Base-by-base conservation (phyloP, 768 basidiomycete species). In the Kwoniella dendrophila region DNA sequence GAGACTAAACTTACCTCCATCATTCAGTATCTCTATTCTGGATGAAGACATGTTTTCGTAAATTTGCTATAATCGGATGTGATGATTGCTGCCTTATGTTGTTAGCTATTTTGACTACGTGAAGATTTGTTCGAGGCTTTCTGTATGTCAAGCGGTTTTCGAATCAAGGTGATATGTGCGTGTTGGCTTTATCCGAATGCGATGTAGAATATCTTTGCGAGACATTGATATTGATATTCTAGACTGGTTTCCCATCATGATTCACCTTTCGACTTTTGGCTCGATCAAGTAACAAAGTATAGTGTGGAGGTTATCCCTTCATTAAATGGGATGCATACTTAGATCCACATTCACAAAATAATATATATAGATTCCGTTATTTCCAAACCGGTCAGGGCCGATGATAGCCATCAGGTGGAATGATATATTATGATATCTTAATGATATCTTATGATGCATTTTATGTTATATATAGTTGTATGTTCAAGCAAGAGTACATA, bases 21-120 rank as follows among this genome's bases (percentile, higher is more conserved):
- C 73, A 47, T 77, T 77, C n/a, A 77, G 62, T 26, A 77, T 77
- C 47, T 77, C 73, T 32, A 77, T 47, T 27, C 75, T 29, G 10
- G 73, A 74, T 22, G 71, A 73, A 4, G 73, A 71, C 72, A 73
- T 73, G 41, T 11, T 49, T n/a, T n/a, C n/a, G n/a, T n/a, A n/a
- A n/a, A n/a, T n/a, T n/a, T n/a, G n/a, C n/a, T n/a, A n/a, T n/a
- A n/a, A n/a, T n/a, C n/a, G n/a, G n/a, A n/a, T n/a, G n/a, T n/a
- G n/a, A n/a, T n/a, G n/a, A n/a, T n/a, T n/a, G n/a, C n/a, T n/a
- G n/a, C n/a, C n/a, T n/a, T n/a, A n/a, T n/a, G n/a, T n/a, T n/a
- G n/a, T n/a, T n/a, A n/a, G n/a, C n/a, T n/a, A n/a, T n/a, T n/a
- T n/a, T n/a, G n/a, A n/a, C n/a, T n/a, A n/a, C n/a, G n/a, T n/a